phyloP scores from a whole-genome alignment of 2,329 filamentous ascomycete genomes.

The Aspergillus sp. region DNA sequence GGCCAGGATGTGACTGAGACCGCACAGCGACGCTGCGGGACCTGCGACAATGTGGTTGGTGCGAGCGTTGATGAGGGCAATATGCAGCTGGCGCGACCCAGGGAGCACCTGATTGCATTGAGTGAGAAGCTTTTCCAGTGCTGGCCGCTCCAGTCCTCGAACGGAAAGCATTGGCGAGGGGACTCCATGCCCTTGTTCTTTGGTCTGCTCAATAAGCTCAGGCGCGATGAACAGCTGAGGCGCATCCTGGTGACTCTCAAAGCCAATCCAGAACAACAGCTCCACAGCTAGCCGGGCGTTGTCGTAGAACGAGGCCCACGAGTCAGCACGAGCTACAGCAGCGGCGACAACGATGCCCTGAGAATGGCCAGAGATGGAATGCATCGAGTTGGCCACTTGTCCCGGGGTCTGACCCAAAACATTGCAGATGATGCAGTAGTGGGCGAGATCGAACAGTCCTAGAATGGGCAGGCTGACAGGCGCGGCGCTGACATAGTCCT shows the following conservation, averaged over 20 bases:
- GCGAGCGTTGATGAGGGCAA: not conserved
- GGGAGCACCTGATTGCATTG: not conserved
- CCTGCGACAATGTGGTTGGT: constrained; percentile 23
- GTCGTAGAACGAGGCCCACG: constrained; percentile 36
- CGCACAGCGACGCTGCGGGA: constrained; percentile 14
- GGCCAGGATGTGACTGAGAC: constrained; percentile 12
- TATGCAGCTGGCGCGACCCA: not conserved
- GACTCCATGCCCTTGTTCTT: constrained; percentile 19
- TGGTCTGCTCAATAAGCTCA: constrained; percentile 19
- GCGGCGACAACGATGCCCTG: constrained; percentile 43
- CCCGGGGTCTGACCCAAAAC: not conserved
- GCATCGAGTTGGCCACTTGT: not conserved
- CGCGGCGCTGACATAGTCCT: constrained; percentile 36
- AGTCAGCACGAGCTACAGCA: constrained; percentile 31
- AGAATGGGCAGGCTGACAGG: constrained; percentile 44
- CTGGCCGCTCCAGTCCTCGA: not conserved
- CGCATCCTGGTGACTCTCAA: constrained; percentile 28
- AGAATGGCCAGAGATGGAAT: constrained; percentile 33
- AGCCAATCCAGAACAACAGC: constrained; percentile 41
- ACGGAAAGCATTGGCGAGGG: not conserved
- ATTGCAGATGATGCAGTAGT: constrained; percentile 5
- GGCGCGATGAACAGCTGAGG: constrained; percentile 13
- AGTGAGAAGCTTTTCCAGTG: not conserved
- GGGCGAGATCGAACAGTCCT: constrained; percentile 31
- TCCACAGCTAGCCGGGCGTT: constrained; percentile 30